Evolutionary conservation across 768 basidiomycete genomes (phyloP).

Genomic region (Lactarius quietus): DNA sequence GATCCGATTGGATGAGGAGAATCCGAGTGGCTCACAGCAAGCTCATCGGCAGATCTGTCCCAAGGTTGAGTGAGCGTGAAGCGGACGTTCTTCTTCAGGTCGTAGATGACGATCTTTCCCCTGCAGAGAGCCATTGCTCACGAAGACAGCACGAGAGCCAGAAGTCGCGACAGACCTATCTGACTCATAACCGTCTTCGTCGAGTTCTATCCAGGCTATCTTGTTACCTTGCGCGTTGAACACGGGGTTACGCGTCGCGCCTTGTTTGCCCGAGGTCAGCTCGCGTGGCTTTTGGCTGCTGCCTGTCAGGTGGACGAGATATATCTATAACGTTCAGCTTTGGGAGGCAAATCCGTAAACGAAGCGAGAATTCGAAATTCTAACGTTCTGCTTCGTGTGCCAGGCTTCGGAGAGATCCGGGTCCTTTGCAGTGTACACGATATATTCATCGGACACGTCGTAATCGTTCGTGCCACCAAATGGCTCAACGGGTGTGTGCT

Average conservation of each 20-base stretch:
- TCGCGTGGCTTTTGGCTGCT: constrained; percentile 50
- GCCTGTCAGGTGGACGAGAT: constrained; percentile 59
- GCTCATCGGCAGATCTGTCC: constrained; percentile 72
- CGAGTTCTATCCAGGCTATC: constrained; percentile 85
- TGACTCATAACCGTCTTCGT: constrained; percentile 84
- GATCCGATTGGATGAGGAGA: neutral
- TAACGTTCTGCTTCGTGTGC: constrained; percentile 88
- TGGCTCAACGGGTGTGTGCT: constrained; percentile 78
- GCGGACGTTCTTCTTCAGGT: constrained; percentile 60
- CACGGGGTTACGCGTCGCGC: constrained; percentile 71
- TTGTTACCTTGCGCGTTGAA: constrained; percentile 65
- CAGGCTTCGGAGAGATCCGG: constrained; percentile 68
- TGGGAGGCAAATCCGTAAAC: neutral
- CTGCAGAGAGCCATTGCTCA: constrained; percentile 35
- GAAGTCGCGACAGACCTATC: constrained; percentile 51
- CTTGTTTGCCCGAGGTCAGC: constrained; percentile 81
- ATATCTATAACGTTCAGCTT: constrained; percentile 47
- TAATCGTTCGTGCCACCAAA: constrained; percentile 85
- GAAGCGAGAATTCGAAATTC: constrained; percentile 11
- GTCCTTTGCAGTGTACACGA: constrained; percentile 87
- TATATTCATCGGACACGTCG: constrained; percentile 60
- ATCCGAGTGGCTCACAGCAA: constrained; percentile 45
- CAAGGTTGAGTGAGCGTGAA: constrained; percentile 77
- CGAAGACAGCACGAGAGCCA: neutral
- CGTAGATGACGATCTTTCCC: constrained; percentile 75